Evolutionary conservation across 805 yeast genomes (phyloP), one percentile per base, ranked within the genome.

Genomic region (Teunomyces gatunensis): DNA sequence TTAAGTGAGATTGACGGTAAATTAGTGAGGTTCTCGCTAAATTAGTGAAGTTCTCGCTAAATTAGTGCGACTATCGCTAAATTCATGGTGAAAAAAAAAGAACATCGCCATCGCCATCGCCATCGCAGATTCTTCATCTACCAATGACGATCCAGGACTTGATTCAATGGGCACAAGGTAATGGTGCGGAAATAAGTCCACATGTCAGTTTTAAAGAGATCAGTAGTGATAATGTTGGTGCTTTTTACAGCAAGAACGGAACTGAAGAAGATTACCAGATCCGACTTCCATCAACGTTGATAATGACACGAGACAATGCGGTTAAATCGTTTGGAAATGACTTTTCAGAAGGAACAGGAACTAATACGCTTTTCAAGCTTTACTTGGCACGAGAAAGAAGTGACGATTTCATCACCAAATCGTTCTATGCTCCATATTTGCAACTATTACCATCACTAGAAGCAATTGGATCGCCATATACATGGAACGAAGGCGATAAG

Each of bases 381-480:
- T 70, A 49, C 45, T 60, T 73, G 57, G 62, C 69, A 35, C 50
- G 62, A 17, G 74, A 64, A 46, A 53, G 68, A 33, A 48, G 58
- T 5, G 13, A 37, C 11, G 33, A n/a, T 7, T 43, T 35, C 10
- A 32, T 56, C 3, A 17, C 29, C n/a, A 44, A 52, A n/a, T 60
- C 69, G 3, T 57, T 55, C 45, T 69, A 42, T 56, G 30, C 46
- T 28, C 59, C 65, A 1, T 74, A 74, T 52, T 44, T 74, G 4
- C 45, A 50, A 5, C 44, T 64, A 7, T 64, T 74, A 28, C 78
- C 74, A 2, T 55, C 63, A 4, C 67, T 76, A 9, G 60, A 57
- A 1, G 65, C 69, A 5, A 72, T 80, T 17, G 74, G 75, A n/a
- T 71, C 83, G 9, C 96, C 97, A 1, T 77, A 79, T 45, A 80